Percentiles rank a stretch among this genome's conserved stretches.
These are phyloP conservation scores for Colletotrichum sansevieriae DNA, from an alignment of 2,329 filamentous ascomycete genomes.

Conservation along the genomic window DNA sequence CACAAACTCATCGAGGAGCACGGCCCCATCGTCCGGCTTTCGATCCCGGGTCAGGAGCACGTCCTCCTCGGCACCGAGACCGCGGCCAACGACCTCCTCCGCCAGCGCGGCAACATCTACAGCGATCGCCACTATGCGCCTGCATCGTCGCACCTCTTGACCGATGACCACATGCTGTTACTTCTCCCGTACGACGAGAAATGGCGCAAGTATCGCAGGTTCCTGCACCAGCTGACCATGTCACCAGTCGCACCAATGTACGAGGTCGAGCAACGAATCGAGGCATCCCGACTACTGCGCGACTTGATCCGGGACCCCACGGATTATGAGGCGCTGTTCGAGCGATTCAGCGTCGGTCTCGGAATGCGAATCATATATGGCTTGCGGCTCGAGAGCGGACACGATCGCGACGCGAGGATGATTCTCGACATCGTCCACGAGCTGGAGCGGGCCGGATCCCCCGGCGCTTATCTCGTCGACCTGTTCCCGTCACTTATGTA, in stretches of 20 bases:
- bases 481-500: constrained; percentile 48
- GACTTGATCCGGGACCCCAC: constrained; percentile 51
- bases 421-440: constrained; percentile 51
- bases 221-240: constrained; percentile 50
- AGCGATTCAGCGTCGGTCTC: constrained; percentile 56
- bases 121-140: constrained; percentile 52
- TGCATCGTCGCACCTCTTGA: constrained; percentile 51
- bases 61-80: constrained; percentile 54
- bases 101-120: constrained; percentile 55
- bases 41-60: constrained; percentile 55
- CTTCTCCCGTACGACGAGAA: constrained; percentile 48
- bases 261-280: constrained; percentile 49
- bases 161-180: constrained; percentile 46
- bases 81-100: constrained; percentile 57
- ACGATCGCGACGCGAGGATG: constrained; percentile 48
- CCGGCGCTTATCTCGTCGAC: constrained; percentile 50
- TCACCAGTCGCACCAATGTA: constrained; percentile 48
- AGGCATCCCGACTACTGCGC: constrained; percentile 47
- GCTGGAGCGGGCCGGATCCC: constrained; percentile 51
- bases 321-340: constrained; percentile 54
- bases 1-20: constrained; percentile 51
- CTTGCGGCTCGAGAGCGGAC: constrained; percentile 50
- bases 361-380: constrained; percentile 57
- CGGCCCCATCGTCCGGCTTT: constrained; percentile 58
- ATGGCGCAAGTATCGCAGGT: constrained; percentile 28